A percentile compares a stretch with the other conserved stretches of the same genome.
phyloP scores from a whole-genome alignment of 176 grass and related monocot genomes.

The Poa annua region DNA sequence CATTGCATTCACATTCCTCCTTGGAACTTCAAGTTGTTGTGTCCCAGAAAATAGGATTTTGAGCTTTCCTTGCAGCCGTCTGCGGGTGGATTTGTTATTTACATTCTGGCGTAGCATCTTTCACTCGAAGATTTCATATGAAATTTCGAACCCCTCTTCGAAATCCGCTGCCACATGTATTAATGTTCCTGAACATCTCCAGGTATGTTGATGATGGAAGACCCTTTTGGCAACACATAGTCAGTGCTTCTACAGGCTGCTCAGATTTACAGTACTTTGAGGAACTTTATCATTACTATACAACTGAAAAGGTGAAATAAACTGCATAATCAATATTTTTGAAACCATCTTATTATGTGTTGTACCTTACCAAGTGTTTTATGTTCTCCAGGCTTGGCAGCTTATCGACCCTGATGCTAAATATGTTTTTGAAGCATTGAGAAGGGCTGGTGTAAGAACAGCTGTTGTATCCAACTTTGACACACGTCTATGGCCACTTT shows the following conservation, averaged over 20 bases:
- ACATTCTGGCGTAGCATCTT: neutral
- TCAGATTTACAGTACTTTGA: conserved; percentile 92
- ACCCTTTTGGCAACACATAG: conserved; percentile 92
- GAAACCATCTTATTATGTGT: conserved; percentile 15
- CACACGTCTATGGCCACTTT: conserved; percentile 79
- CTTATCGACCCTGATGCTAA: conserved; percentile 88
- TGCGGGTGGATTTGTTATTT: neutral
- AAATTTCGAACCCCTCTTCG: neutral
- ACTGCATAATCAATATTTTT: neutral
- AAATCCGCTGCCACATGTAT: conserved; percentile 11
- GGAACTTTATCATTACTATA: conserved; percentile 94
- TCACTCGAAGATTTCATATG: neutral
- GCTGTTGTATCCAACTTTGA: conserved; percentile 97
- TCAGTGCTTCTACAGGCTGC: conserved; percentile 87
- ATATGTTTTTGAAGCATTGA: conserved; percentile 73
- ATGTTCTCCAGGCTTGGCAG: conserved; percentile 75
- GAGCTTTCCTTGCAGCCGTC: neutral
- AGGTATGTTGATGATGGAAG: conserved; percentile 98
- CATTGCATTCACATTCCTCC: conserved; percentile 12
- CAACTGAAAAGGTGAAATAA: conserved; percentile 77
- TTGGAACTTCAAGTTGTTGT: conserved; percentile 9
- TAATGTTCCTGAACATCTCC: conserved; percentile 29
- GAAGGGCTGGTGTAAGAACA: conserved; percentile 88
- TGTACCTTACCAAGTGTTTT: conserved; percentile 36
- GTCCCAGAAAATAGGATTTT: conserved; percentile 18